Evolutionary conservation across 176 grass and related monocot species (phyloP).

Genomic region (Oryza brachyantha): DNA sequence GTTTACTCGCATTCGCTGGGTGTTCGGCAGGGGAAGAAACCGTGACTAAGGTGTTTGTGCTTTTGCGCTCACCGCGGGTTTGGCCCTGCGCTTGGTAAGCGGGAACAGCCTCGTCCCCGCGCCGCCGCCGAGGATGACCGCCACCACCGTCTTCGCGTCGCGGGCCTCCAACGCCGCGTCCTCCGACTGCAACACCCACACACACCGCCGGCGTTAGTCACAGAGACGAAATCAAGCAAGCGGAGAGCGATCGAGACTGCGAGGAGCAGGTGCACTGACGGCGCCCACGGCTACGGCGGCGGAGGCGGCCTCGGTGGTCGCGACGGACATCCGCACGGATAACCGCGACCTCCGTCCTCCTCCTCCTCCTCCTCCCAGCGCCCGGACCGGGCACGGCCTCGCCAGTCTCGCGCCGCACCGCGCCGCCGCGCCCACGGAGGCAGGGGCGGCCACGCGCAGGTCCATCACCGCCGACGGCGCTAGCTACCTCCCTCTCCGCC

Average conservation of each 20-base stretch:
- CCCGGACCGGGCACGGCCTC: background rate
- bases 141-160: slow-evolving; percentile 71
- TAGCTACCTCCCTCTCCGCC: background rate
- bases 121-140: slow-evolving; percentile 83
- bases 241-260: background rate
- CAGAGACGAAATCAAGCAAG: background rate
- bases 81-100: slow-evolving; percentile 86
- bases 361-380: background rate
- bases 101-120: slow-evolving; percentile 85
- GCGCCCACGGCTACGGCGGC: slow-evolving; percentile 31
- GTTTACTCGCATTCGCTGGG: background rate
- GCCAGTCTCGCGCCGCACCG: background rate
- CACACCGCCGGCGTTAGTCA: background rate
- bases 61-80: slow-evolving; percentile 59
- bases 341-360: background rate
- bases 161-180: slow-evolving; percentile 40
- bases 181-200: slow-evolving; percentile 46
- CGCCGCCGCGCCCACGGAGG: slow-evolving; percentile 22
- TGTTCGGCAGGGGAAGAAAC: background rate
- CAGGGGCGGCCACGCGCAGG: slow-evolving; percentile 34
- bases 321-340: slow-evolving; percentile 51
- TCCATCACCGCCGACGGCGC: slow-evolving; percentile 15
- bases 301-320: slow-evolving; percentile 43
- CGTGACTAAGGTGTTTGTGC: background rate
- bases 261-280: slow-evolving; percentile 13